A percentile compares a stretch with the other conserved stretches of the same genome.
Evolutionary conservation across 306 rosid genomes (phyloP).

Genomic region (Prunus mira): DNA sequence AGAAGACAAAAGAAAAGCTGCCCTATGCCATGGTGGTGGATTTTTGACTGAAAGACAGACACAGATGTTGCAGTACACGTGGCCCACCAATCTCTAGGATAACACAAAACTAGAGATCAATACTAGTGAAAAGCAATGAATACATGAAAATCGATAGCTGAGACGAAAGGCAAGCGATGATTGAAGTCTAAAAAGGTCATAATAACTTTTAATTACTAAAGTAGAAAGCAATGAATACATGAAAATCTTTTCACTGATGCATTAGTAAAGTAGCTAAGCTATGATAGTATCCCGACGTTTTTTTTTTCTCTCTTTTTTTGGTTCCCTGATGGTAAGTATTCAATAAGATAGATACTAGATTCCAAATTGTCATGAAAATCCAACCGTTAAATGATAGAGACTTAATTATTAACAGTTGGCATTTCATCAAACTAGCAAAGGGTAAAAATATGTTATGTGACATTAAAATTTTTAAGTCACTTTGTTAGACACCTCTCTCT

Average conservation of each 20-base stretch:
- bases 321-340: too few relatives aligned
- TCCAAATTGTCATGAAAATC: not conserved
- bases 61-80: not conserved
- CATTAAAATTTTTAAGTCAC: not conserved
- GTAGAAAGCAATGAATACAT: not conserved
- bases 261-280: not conserved
- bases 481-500: not conserved
- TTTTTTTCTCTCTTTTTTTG: too few relatives aligned
- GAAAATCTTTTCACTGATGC: not conserved
- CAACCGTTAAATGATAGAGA: not conserved
- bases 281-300: not conserved
- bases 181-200: too few relatives aligned
- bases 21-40: not conserved
- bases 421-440: not conserved
- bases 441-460: not conserved
- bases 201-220: too few relatives aligned
- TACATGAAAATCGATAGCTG: not conserved
- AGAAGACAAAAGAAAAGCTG: not conserved
- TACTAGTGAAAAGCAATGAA: not conserved
- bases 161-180: not conserved
- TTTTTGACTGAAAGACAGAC: not conserved
- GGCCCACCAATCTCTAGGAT: not conserved
- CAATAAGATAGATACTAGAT: not conserved
- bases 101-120: not conserved
- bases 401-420: not conserved